Base-by-base conservation (phyloP, 495 filamentous ascomycete genomes). In the Penicillium paradoxum region DNA sequence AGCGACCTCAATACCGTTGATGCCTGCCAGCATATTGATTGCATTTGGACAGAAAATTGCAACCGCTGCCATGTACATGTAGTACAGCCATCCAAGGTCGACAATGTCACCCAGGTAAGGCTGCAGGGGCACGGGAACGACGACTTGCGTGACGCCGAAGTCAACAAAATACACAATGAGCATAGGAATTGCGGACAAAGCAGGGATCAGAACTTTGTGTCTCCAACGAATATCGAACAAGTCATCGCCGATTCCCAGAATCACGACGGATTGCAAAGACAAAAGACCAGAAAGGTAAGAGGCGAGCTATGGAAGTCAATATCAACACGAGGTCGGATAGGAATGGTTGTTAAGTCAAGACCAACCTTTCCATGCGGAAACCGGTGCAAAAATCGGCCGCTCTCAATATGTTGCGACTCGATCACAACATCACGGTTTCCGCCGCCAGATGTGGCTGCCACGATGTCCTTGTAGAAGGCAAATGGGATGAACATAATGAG, bases 191-290 rank as follows among this genome's bases (percentile, higher is more conserved):
- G 91, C 82, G 32, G 91, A 90, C 62, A 99, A 89, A 14, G 89
- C 95, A 4, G 93, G 93, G 55, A 99, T 96, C 70, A 97, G 83
- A 63, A 97, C 83, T 71, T 99, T 99, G 76, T 99, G 95, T 45
- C 93, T 85, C 93, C 93, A 99, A 60, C 95, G 84, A 60, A 99
- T 95, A 69, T 99, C 93, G 71, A 99, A 95, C 13, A 97, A 80
- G 68, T 99, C 93, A 69, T 99, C 93, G 19, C 88, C 89, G 51
- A 97, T 86, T 30, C 93, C 93, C 36, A 99, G 87, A 36, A 97
- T 84, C 25, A 89, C 83, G 49, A 96, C 86, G 22, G 82, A 86
- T 72, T 96, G 90, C 25, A 99, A 80, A 6, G 91, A 95, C 51
- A 97, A 82, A 51, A 97, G 83, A 33, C 91, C 92, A 11, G 93